phyloP scores from a whole-genome alignment of 2,329 filamentous ascomycete genomes.

The Fusarium illudens region DNA sequence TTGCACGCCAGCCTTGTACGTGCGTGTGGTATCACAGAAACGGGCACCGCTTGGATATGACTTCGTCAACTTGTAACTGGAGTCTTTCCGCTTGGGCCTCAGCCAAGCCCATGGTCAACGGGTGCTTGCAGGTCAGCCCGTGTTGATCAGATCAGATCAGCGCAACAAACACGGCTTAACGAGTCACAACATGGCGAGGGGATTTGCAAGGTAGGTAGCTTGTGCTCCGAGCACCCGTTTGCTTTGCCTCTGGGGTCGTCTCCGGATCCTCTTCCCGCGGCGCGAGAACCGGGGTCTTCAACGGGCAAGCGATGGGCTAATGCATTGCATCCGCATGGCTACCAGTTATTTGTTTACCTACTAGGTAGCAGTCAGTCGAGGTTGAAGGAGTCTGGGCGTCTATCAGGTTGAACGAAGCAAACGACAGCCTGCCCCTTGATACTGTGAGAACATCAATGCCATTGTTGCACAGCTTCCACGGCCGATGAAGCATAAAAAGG shows the following conservation, averaged over 20 bases:
- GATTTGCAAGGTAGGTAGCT: background rate
- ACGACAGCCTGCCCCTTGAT: background rate
- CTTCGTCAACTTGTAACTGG: background rate
- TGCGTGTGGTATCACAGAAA: background rate
- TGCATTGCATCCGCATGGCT: constrained; percentile 11
- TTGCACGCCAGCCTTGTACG: background rate
- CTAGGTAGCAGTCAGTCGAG: background rate
- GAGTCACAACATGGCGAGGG: constrained; percentile 6
- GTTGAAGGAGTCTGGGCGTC: constrained; percentile 6
- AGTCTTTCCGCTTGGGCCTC: background rate
- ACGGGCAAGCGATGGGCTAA: constrained; percentile 20
- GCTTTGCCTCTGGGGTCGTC: background rate
- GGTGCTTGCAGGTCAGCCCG: constrained; percentile 15
- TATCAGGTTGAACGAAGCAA: constrained; percentile 17
- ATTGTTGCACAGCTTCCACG: constrained; percentile 2
- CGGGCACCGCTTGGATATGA: background rate
- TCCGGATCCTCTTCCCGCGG: background rate
- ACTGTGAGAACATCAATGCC: background rate
- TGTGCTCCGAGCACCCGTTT: constrained; percentile 14
- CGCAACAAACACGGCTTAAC: constrained; percentile 18
- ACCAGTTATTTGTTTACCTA: background rate
- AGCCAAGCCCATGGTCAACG: constrained; percentile 9
- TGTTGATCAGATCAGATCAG: constrained; percentile 10
- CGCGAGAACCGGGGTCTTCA: constrained; percentile 9
- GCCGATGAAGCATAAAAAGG: constrained; percentile 16